A percentile compares a stretch with the other conserved stretches of the same genome.
Conservation (phyloP, 192 early-diverging fungal genomes). For the Rhizoclosmatium sp. region DNA sequence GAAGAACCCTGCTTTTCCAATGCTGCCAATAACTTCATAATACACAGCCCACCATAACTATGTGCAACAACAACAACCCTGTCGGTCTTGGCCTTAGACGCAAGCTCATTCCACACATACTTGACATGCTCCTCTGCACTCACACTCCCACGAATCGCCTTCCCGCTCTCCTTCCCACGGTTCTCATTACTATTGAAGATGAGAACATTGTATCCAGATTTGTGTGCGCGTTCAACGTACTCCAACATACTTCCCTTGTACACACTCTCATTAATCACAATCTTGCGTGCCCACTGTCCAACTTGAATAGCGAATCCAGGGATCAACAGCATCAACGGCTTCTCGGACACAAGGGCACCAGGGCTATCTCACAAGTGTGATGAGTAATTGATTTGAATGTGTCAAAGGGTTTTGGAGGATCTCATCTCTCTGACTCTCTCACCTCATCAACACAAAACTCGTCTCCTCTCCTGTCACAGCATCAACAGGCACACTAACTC, state of each 20-base stretch:
- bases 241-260: slow-evolving; percentile 32
- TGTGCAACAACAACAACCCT: slow-evolving; percentile 31
- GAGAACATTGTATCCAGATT: slow-evolving; percentile 15
- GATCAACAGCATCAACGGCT: slow-evolving; percentile 29
- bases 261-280: slow-evolving; percentile 32
- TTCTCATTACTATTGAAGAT: slow-evolving; percentile 35
- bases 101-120: slow-evolving; percentile 20
- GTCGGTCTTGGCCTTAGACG: not conserved
- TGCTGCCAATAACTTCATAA: not conserved
- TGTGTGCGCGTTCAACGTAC: slow-evolving; percentile 29
- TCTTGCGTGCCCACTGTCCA: slow-evolving; percentile 40
- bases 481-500: slow-evolving; percentile 21
- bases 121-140: slow-evolving; percentile 23
- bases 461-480: not conserved
- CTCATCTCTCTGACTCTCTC: not conserved
- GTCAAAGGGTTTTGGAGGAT: not conserved
- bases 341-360: slow-evolving; percentile 17
- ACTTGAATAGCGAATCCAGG: slow-evolving; percentile 34
- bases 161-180: not conserved
- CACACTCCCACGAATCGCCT: slow-evolving; percentile 21
- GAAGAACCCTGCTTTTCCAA: not conserved
- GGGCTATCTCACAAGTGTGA: not conserved
- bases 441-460: slow-evolving; percentile 15
- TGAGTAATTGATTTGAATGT: not conserved
- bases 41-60: slow-evolving; percentile 31